These are phyloP conservation scores for Cyclocybe aegerita DNA, from an alignment of 768 basidiomycete genomes.

Conservation along the genomic window DNA sequence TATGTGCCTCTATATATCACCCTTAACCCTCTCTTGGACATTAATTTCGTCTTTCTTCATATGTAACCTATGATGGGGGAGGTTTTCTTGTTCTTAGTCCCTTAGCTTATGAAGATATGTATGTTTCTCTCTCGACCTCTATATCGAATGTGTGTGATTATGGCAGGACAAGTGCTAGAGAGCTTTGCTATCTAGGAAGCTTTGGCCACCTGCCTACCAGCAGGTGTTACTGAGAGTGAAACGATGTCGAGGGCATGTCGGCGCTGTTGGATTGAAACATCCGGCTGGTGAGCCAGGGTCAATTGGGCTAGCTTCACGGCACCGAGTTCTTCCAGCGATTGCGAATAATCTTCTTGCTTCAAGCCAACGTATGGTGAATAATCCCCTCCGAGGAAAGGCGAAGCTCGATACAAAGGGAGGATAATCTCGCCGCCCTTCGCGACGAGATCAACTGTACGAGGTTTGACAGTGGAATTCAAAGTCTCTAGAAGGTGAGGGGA, in stretches of 20 bases:
- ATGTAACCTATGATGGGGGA: neutral
- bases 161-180: no score
- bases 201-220: neutral
- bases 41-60: neutral
- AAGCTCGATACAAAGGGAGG: no score
- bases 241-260: conserved; percentile 40
- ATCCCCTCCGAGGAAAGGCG: conserved; percentile 36
- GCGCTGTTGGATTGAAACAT: conserved; percentile 39
- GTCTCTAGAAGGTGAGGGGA: conserved; percentile 22
- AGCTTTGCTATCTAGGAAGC: neutral
- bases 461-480: conserved; percentile 15
- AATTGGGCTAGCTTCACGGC: conserved; percentile 43
- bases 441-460: no score
- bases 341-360: conserved; percentile 23
- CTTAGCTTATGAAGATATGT: neutral
- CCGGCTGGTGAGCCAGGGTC: conserved; percentile 30
- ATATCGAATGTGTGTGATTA: no score
- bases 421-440: no score
- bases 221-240: neutral
- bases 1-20: no score
- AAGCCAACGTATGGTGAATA: conserved; percentile 46
- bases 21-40: neutral
- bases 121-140: neutral
- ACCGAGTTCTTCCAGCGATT: conserved; percentile 30
- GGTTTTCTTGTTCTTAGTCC: no score